Evolutionary conservation across 148 eudicot genomes (phyloP).

Genomic region (Silene latifolia): DNA sequence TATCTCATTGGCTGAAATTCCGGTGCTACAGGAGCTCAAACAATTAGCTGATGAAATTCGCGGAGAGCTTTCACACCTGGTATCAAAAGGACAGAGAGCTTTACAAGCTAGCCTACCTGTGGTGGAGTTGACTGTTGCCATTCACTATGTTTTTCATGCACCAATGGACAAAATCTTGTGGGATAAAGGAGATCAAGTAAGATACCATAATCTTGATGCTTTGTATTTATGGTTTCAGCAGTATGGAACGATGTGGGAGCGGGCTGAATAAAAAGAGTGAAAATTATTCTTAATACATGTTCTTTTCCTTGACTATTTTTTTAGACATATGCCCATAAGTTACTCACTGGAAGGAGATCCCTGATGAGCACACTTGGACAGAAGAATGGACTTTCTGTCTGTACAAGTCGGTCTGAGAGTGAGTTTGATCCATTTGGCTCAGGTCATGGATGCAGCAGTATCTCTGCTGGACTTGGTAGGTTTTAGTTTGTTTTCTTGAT

Average conservation of each 20-base stretch:
- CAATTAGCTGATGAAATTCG: constrained; percentile 76
- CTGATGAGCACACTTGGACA: constrained; percentile 44
- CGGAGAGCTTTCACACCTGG: constrained; percentile 54
- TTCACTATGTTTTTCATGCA: constrained; percentile 78
- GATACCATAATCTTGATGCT: constrained; percentile 9
- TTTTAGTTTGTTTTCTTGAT: constrained; percentile 4
- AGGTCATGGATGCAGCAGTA: constrained; percentile 95
- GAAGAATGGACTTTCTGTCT: constrained; percentile 50
- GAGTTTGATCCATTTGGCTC: constrained; percentile 78
- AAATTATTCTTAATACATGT: neutral
- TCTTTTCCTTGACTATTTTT: constrained; percentile 16
- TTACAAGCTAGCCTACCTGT: constrained; percentile 59
- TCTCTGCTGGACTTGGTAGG: constrained; percentile 94
- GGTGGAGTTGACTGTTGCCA: constrained; percentile 82
- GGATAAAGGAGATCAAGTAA: constrained; percentile 83
- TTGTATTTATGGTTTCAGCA: neutral
- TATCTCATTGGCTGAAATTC: constrained; percentile 23
- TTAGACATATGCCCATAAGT: constrained; percentile 82
- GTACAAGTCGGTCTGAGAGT: constrained; percentile 49
- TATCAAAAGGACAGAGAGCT: constrained; percentile 48
- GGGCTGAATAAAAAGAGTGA: neutral
- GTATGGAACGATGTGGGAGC: neutral
- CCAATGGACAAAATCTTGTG: constrained; percentile 91
- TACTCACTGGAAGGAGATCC: constrained; percentile 79
- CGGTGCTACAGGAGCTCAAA: constrained; percentile 62